phyloP scores from a whole-genome alignment of 2,329 filamentous ascomycete genomes.

The Alternaria gaisen region DNA sequence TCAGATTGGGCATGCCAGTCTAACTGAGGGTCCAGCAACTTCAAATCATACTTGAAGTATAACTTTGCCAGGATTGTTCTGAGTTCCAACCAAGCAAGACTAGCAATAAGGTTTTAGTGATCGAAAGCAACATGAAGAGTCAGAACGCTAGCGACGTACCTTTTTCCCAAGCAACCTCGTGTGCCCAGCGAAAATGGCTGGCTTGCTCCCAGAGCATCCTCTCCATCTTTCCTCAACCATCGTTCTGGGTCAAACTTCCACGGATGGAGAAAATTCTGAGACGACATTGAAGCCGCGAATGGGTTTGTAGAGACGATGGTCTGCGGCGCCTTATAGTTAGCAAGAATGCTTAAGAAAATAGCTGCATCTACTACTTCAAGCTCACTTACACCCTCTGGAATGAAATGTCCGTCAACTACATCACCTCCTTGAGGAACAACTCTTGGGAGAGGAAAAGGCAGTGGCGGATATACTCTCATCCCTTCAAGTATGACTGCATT shows the following conservation, averaged over 20 bases:
- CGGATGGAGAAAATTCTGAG: constrained; percentile 33
- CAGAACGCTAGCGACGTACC: constrained; percentile 16
- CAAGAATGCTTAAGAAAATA: neutral
- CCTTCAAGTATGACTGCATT: constrained; percentile 37
- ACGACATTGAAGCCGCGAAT: constrained; percentile 24
- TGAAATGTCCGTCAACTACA: constrained; percentile 15
- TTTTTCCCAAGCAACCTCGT: constrained; percentile 46
- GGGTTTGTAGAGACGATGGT: constrained; percentile 31
- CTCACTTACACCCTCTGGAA: constrained; percentile 30
- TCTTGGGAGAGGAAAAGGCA: constrained; percentile 51
- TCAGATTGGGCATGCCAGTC: neutral
- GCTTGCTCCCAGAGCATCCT: constrained; percentile 30
- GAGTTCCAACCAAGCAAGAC: constrained; percentile 3
- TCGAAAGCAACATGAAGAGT: neutral
- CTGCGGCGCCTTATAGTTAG: neutral
- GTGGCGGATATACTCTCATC: constrained; percentile 31
- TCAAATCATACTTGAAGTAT: neutral
- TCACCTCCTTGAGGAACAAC: constrained; percentile 17
- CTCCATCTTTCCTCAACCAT: constrained; percentile 44
- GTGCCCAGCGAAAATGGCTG: constrained; percentile 46
- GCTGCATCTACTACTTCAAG: neutral
- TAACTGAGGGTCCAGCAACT: neutral
- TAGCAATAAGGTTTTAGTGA: neutral
- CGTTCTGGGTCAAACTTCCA: constrained; percentile 45
- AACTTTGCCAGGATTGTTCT: neutral